phyloP scores from a whole-genome alignment of 2,329 filamentous ascomycete species.

The Dactylellina haptotyla region DNA sequence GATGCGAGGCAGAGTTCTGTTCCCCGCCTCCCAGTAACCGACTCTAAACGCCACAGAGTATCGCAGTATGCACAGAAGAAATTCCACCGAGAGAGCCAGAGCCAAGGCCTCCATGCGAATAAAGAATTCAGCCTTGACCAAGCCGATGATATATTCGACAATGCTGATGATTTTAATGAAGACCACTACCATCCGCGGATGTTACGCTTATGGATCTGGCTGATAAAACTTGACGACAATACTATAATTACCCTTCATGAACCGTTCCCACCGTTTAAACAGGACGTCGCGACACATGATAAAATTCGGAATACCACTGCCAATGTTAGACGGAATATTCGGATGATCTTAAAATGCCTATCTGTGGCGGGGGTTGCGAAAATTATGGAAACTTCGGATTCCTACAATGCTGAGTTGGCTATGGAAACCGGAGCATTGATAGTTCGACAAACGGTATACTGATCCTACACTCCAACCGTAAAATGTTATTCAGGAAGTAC shows the following conservation, averaged over 20 bases:
- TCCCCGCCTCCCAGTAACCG: slow-evolving; percentile 30
- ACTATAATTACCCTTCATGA: slow-evolving; percentile 65
- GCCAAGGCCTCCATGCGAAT: slow-evolving; percentile 24
- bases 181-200: slow-evolving; percentile 60
- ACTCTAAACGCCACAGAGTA: slow-evolving; percentile 46
- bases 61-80: slow-evolving; percentile 49
- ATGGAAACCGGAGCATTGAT: slow-evolving; percentile 60
- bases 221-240: slow-evolving; percentile 60
- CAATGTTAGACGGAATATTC: slow-evolving; percentile 57
- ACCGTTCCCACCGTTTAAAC: slow-evolving; percentile 61
- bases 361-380: slow-evolving; percentile 58
- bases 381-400: slow-evolving; percentile 65
- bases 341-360: slow-evolving; percentile 56
- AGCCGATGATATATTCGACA: slow-evolving; percentile 43
- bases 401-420: slow-evolving; percentile 59
- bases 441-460: slow-evolving; percentile 58
- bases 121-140: slow-evolving; percentile 40
- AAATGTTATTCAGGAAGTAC: background rate
- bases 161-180: slow-evolving; percentile 34
- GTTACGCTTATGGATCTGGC: slow-evolving; percentile 67
- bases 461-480: background rate
- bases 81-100: slow-evolving; percentile 30
- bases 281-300: slow-evolving; percentile 10
- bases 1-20: slow-evolving; percentile 33
- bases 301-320: slow-evolving; percentile 36